Conservation (phyloP, 1,139 yeast species). For the Kodamaea sp. region DNA sequence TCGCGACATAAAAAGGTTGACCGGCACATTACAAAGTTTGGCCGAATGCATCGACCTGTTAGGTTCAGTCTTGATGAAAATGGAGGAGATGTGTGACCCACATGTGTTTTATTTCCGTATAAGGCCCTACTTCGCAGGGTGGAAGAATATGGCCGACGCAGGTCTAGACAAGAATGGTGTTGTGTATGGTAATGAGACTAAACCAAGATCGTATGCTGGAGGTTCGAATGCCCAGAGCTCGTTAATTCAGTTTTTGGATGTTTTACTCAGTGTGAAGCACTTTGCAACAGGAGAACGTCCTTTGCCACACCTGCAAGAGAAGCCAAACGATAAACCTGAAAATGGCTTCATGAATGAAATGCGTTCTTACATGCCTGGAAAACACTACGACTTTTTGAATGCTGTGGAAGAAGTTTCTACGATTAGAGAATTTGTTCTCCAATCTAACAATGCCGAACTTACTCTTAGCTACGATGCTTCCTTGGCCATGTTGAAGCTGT, state of each 20-base stretch:
- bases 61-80: slow-evolving; percentile 73
- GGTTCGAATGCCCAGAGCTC: slow-evolving; percentile 96
- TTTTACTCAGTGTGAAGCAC: slow-evolving; percentile 74
- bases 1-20: slow-evolving; percentile 39
- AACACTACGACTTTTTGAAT: slow-evolving; percentile 72
- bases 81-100: slow-evolving; percentile 96
- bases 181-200: slow-evolving; percentile 65
- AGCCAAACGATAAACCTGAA: slow-evolving; percentile 11
- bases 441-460: slow-evolving; percentile 51
- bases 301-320: slow-evolving; percentile 25
- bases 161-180: slow-evolving; percentile 80
- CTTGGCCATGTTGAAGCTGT: slow-evolving; percentile 82
- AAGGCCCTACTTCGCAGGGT: slow-evolving; percentile 90
- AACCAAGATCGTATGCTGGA: slow-evolving; percentile 69
- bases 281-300: slow-evolving; percentile 71
- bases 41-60: slow-evolving; percentile 78
- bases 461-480: slow-evolving; percentile 83
- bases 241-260: slow-evolving; percentile 81
- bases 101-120: slow-evolving; percentile 83
- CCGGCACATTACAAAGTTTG: slow-evolving; percentile 53
- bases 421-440: slow-evolving; percentile 63
- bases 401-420: slow-evolving; percentile 58
- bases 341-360: slow-evolving; percentile 78
- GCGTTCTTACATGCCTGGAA: slow-evolving; percentile 87
- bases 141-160: slow-evolving; percentile 88